Percentiles rank a stretch among this genome's conserved stretches.
Conservation (phyloP, 2,329 filamentous ascomycete species). For the Cordyceps militaris region DNA sequence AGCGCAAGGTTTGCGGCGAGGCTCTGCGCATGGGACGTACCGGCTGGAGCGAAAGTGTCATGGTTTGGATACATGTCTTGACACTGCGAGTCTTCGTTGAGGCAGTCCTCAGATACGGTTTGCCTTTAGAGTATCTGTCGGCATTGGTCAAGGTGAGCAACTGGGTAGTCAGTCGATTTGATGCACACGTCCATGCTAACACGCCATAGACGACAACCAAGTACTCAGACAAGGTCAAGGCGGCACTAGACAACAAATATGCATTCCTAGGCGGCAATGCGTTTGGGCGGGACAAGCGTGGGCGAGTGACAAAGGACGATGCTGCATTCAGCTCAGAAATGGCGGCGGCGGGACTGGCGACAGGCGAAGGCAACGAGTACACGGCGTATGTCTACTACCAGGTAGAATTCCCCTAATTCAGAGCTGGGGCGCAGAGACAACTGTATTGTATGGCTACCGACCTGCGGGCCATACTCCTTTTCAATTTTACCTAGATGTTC, state of each 20-base stretch:
- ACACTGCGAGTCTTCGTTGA: conserved; percentile 93
- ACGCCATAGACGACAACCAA: conserved; percentile 68
- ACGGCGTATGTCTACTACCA: conserved; percentile 97
- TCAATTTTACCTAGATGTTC: conserved; percentile 4
- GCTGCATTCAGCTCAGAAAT: conserved; percentile 72
- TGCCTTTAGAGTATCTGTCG: conserved; percentile 84
- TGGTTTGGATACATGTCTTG: conserved; percentile 92
- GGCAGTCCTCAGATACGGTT: conserved; percentile 90
- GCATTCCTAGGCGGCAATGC: conserved; percentile 93
- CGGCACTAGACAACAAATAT: conserved; percentile 74
- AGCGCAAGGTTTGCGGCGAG: conserved; percentile 89
- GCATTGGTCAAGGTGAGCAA: conserved; percentile 71
- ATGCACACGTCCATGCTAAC: neutral
- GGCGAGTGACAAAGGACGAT: conserved; percentile 85
- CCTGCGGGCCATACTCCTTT: neutral
- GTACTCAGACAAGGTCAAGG: conserved; percentile 68
- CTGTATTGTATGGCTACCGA: conserved; percentile 6
- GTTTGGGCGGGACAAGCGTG: conserved; percentile 88
- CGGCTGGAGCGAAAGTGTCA: conserved; percentile 93
- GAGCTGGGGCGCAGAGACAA: neutral
- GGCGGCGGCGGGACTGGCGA: conserved; percentile 63
- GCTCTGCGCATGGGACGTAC: conserved; percentile 78
- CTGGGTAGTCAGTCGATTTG: neutral
- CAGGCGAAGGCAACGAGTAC: conserved; percentile 74
- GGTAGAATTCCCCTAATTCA: conserved; percentile 60